Evolutionary conservation across 148 eudicot genomes (phyloP), one percentile per base, ranked within the genome.

Genomic region (Mesembryanthemum crystallinum): DNA sequence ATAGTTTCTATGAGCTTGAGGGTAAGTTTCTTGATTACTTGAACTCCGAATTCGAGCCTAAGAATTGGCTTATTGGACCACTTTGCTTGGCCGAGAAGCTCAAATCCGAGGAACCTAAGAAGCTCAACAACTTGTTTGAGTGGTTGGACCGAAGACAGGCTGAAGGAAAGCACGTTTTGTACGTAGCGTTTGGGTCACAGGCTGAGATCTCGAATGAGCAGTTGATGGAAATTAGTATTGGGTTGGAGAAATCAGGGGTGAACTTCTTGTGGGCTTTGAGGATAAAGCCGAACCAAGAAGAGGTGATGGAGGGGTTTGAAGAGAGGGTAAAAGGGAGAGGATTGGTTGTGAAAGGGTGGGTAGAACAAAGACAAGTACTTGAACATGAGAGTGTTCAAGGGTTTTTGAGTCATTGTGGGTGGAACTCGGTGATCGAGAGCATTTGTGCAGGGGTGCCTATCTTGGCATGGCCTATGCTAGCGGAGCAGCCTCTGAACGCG

Each of bases 381-480:
- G 79, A 35, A 5, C 94, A 88, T 14, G 71, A 49, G 27, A 68
- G 75, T 8, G 79, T 90, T 0, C 32, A 75, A 17, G 90, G 91
- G 10, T 90, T 90, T 73, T 18, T 90, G 61, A 88, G 91, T 68
- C 95, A 90, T 25, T 88, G 92, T 21, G 90, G 95, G 3, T 87
- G 95, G 95, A 90, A 88, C 81, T 90, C 94, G 12, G 86, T 81
- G 39, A 4, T 83, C 39, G 94, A 90, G 74, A 85, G 90, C 72
- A 75, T 85, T 17, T 90, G 89, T 45, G 84, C 90, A 0, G 75
- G 69, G 24, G 89, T 85, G 8, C 92, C 95, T 1, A 85, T 90
- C 17, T 64, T 90, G 37, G 88, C 90, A 0, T 88, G 91, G 94
- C 94, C 95, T 4, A 79, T 88, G 83, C 82, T 88, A 85, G 95